Conservation (phyloP, 2,329 filamentous ascomycete species). For the Tothia fuscella region DNA sequence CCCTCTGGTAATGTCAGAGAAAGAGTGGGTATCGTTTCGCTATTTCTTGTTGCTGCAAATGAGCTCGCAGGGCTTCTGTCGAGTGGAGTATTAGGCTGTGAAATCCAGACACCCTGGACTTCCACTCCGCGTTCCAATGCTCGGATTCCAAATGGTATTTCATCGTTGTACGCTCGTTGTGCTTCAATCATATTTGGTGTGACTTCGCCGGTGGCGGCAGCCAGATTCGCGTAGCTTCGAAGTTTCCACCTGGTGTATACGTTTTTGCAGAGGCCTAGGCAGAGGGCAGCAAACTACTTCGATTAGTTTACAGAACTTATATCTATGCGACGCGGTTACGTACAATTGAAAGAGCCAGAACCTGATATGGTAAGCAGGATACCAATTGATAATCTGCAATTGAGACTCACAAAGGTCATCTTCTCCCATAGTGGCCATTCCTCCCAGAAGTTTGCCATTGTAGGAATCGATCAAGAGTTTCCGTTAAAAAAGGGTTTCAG, state of each 20-base stretch:
- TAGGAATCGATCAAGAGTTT: too few relatives aligned
- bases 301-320: not conserved
- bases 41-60: too few relatives aligned
- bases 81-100: conserved; percentile 31
- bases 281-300: conserved; percentile 49
- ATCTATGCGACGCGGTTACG: not conserved
- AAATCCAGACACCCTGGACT: conserved; percentile 64
- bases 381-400: not conserved
- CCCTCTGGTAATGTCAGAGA: too few relatives aligned
- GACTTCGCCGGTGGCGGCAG: conserved; percentile 25
- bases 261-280: conserved; percentile 56
- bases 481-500: too few relatives aligned
- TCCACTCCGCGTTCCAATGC: conserved; percentile 75
- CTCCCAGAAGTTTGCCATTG: conserved; percentile 28
- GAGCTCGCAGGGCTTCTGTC: conserved; percentile 24
- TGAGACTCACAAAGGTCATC: conserved; percentile 60
- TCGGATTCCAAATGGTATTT: conserved; percentile 75
- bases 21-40: too few relatives aligned
- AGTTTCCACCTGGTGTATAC: conserved; percentile 29
- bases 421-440: conserved; percentile 76
- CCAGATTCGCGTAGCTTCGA: conserved; percentile 29
- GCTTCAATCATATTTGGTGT: conserved; percentile 54
- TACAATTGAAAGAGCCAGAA: conserved; percentile 5
- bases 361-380: conserved; percentile 18
- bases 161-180: conserved; percentile 48